Conservation (phyloP, 352 stramenopile species). For the Pythium aquatile region DNA sequence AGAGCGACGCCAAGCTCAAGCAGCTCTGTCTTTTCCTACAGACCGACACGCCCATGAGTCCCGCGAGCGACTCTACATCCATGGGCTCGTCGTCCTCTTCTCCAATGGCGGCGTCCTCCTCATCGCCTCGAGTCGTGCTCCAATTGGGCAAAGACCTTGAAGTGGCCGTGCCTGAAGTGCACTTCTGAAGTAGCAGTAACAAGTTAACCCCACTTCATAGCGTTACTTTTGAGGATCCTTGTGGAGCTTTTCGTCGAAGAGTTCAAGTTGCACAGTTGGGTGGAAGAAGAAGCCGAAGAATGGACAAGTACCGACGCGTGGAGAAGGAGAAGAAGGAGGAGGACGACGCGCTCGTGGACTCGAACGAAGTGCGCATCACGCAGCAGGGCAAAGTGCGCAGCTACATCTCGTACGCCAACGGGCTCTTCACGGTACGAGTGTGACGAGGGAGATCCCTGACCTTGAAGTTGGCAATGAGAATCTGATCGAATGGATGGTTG, state of each 20-base stretch:
- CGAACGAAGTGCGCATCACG: slow-evolving; percentile 86
- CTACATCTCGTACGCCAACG: slow-evolving; percentile 81
- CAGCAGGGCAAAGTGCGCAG: slow-evolving; percentile 76
- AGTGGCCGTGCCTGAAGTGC: slow-evolving; percentile 20
- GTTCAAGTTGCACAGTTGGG: not conserved
- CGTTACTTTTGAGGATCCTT: slow-evolving; percentile 14
- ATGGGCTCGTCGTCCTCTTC: not conserved
- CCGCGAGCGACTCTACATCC: not conserved
- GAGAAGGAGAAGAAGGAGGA: slow-evolving; percentile 63
- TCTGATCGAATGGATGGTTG: not conserved
- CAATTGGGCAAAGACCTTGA: slow-evolving; percentile 14
- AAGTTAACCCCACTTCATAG: slow-evolving; percentile 14
- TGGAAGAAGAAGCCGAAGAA: slow-evolving; percentile 21
- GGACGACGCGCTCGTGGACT: slow-evolving; percentile 30
- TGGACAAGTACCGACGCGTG: slow-evolving; percentile 86
- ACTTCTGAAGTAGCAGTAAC: slow-evolving; percentile 20
- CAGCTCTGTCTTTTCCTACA: slow-evolving; percentile 58
- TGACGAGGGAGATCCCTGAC: not conserved
- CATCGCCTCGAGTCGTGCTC: slow-evolving; percentile 1
- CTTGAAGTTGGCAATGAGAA: slow-evolving; percentile 2
- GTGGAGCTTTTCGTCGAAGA: not conserved
- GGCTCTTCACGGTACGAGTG: slow-evolving; percentile 52
- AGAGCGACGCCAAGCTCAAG: slow-evolving; percentile 53
- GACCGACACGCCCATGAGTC: slow-evolving; percentile 14
- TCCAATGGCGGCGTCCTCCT: slow-evolving; percentile 13